Base-by-base conservation (phyloP, 1,284 basidiomycete species). In the Cryptococcus wingfieldii region DNA sequence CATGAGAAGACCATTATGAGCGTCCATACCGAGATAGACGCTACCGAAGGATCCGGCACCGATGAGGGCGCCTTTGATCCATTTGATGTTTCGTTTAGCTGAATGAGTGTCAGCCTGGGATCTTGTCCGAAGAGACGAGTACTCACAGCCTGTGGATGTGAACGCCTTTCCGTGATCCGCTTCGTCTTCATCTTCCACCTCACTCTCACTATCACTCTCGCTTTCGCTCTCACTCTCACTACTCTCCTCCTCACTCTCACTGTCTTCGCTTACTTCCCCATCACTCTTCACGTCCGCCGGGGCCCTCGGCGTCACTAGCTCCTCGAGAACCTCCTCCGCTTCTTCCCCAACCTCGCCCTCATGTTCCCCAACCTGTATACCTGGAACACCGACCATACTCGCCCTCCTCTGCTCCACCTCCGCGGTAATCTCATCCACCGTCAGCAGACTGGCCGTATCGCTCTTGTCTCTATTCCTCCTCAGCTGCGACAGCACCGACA, bases 61-160 rank as follows among this genome's bases (percentile, higher is more conserved):
- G 65, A 99, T 98, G 60, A 98, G 83, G 3, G 95, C 95, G 50
- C 96, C 96, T 68, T 96, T 97, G 79, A 98, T 94, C 96, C 96
- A 99, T 77, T 97, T 96, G 74, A 89, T 89, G 13, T 84, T 88
- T 78, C 79, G 77, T 59, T 81, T 82, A 52, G 79, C 79, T 81
- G 61, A 0, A n/a, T 16, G 2, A 5, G 12, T 12, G 38, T 38
- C 18, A 38, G 48, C 4, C 14, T 16, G 5, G 31, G 10, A 12
- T 38, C n/a, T 5, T 18, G 4, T 25, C n/a, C 31, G 14, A 2
- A 7, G 7, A 7, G 38, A 19, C 8, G 48, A 19, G 10, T 41
- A 38, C 80, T 75, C 65, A 86, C 85, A 83, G 71, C 84, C 84
- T 56, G 80, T 83, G 1, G 85, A 86, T 43, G 82, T 86, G 60